Evolutionary conservation across 495 filamentous ascomycete genomes (phyloP).

Genomic region (Pyrenopolyporus hunteri): DNA sequence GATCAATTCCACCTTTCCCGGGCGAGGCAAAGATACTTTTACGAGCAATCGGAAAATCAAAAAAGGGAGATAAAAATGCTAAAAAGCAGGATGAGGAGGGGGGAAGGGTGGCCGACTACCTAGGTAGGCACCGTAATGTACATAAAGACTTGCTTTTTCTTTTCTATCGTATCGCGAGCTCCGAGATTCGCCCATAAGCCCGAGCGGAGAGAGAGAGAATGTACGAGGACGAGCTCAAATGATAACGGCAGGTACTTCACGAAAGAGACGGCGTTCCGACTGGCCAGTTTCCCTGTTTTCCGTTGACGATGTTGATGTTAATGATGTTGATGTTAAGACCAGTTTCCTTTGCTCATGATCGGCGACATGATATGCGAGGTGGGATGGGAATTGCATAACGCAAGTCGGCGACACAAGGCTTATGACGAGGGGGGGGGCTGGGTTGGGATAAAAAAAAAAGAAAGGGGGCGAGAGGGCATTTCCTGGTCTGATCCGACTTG

Average conservation of each 20-base stretch:
- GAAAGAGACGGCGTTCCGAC: conserved; percentile 22
- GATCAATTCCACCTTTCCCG: conserved; percentile 14
- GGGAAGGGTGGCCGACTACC: neutral
- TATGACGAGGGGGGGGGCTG: neutral
- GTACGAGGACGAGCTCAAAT: no score
- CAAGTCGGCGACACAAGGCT: neutral
- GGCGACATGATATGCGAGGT: neutral
- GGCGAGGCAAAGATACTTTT: conserved; percentile 21
- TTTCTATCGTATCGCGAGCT: conserved; percentile 5
- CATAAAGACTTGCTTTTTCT: conserved; percentile 21
- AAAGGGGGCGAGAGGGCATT: neutral
- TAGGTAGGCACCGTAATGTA: conserved; percentile 25
- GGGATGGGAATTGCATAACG: neutral
- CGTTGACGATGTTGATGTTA: no score
- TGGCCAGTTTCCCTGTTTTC: neutral
- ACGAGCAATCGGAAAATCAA: conserved; percentile 32
- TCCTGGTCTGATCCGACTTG: no score
- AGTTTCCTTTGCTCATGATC: neutral
- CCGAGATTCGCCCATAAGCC: neutral
- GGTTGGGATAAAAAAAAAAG: no score
- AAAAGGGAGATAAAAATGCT: conserved; percentile 4
- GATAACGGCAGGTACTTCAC: conserved; percentile 23
- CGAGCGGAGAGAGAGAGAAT: conserved; percentile 7
- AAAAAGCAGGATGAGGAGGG: neutral
- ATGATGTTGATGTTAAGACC: no score